These are phyloP conservation scores for Saccharomyces hybrid DNA, from an alignment of 1,139 yeast species.

Conservation along the genomic window DNA sequence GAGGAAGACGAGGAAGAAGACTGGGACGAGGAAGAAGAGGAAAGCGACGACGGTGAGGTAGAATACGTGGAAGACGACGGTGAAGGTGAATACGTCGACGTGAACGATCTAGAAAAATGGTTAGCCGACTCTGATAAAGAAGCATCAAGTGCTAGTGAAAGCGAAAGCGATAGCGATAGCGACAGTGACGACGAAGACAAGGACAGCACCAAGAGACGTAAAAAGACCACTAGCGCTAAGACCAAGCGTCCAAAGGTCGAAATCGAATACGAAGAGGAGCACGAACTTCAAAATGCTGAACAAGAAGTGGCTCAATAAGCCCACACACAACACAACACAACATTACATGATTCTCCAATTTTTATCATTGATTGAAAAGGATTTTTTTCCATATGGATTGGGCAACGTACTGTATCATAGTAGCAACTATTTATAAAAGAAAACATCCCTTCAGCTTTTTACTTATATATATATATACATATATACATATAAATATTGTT, in stretches of 20 bases:
- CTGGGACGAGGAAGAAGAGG: conserved; percentile 39
- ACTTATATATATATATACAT: background rate
- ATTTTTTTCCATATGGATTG: background rate
- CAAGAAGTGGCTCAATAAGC: conserved; percentile 24
- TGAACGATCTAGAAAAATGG: conserved; percentile 90
- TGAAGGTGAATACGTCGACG: conserved; percentile 81
- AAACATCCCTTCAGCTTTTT: background rate
- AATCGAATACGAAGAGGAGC: conserved; percentile 74
- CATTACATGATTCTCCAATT: background rate
- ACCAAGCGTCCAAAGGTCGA: conserved; percentile 70
- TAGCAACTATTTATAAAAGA: background rate
- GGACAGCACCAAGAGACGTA: conserved; percentile 36
- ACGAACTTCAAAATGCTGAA: conserved; percentile 21
- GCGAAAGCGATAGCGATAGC: conserved; percentile 27
- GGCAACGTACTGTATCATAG: background rate
- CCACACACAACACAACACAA: conserved; percentile 6
- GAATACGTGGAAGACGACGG: conserved; percentile 83
- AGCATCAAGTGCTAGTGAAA: conserved; percentile 33
- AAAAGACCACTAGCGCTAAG: conserved; percentile 36
- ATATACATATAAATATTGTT: background rate
- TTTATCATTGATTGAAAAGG: background rate
- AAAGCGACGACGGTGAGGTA: conserved; percentile 66
- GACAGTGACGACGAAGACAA: conserved; percentile 35
- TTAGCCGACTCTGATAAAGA: conserved; percentile 55
- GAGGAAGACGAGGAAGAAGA: conserved; percentile 56